phyloP scores from a whole-genome alignment of 257 asterid genomes.

The Plantago ovata region DNA sequence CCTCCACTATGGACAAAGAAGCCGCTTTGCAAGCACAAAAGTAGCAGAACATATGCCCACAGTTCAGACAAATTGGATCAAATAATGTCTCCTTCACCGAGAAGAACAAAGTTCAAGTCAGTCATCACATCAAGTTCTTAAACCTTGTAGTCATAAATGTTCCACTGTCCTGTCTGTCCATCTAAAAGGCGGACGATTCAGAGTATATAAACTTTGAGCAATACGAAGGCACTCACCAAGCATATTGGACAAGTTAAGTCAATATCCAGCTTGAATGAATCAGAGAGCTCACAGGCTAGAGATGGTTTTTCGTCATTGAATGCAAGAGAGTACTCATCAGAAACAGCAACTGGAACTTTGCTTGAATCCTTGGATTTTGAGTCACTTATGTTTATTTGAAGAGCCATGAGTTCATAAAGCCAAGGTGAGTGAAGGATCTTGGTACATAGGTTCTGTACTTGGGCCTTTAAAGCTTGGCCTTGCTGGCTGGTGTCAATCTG shows the following conservation, averaged over 20 bases:
- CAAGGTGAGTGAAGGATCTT: conserved; percentile 81
- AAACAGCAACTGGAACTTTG: conserved; percentile 24
- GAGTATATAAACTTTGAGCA: not conserved
- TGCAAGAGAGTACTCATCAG: conserved; percentile 46
- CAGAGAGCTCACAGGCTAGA: conserved; percentile 61
- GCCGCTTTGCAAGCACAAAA: conserved; percentile 89
- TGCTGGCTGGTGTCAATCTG: conserved; percentile 67
- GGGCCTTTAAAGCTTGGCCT: conserved; percentile 68
- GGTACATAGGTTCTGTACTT: conserved; percentile 48
- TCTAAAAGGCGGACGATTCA: no score
- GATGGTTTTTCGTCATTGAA: conserved; percentile 38
- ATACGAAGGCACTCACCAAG: conserved; percentile 41
- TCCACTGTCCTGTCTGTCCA: no score
- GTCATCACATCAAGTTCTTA: no score
- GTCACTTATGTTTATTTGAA: conserved; percentile 48
- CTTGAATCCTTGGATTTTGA: conserved; percentile 25
- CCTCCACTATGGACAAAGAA: conserved; percentile 74
- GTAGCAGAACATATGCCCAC: conserved; percentile 90
- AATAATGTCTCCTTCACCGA: conserved; percentile 62
- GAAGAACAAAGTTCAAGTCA: conserved; percentile 1
- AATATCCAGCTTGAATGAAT: conserved; percentile 51
- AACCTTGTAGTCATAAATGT: no score
- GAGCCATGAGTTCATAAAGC: conserved; percentile 80
- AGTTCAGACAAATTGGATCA: conserved; percentile 76
- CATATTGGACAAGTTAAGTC: conserved; percentile 77